Base-by-base conservation (phyloP, 2,329 filamentous ascomycete genomes). In the Colletotrichum horii region DNA sequence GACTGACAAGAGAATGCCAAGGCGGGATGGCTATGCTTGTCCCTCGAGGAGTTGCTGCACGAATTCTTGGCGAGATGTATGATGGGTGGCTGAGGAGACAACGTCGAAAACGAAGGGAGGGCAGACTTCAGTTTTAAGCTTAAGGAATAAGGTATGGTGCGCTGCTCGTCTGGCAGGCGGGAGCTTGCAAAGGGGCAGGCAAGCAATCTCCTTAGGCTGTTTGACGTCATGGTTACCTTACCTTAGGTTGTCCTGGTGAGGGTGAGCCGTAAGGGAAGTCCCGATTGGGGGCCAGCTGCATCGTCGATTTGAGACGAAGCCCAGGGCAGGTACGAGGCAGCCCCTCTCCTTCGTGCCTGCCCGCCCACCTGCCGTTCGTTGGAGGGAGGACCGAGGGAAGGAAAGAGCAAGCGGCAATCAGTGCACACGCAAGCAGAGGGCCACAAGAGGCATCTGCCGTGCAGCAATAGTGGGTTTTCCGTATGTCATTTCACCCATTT, bases 11-110 rank as follows among this genome's bases (percentile, higher is more conserved):
- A 73, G 3, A 32, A 64, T 62, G 73, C 73, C 73, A 75, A 75
- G 73, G 48, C 73, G 73, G 73, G 56, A 68, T 73, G 73, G 73
- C 70, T 72, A 56, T 58, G 73, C 73, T 73, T 73, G 62, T 75
- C 38, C 73, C 73, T 65, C 62, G 61, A 43, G 55, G 43, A 55
- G 64, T 62, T 60, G 73, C 70, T 38, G 73, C 73, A 58, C 67
- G 64, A 64, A 24, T 12, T 32, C 73, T 75, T 69, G 73, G 73
- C 73, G 43, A 65, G 43, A 56, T 73, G 55, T 75, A 48, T n/a
- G 36, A 68, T 75, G 64, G 64, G 58, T 75, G 62, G 24, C 34
- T 66, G 68, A 55, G 48, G 67, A 73, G 70, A 36, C 58, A 26
- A 48, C 8, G 16, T 22, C 26, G 14, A n/a, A 38, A 8, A n/a